phyloP scores from a whole-genome alignment of 257 asterid genomes.

The Anisodus acutangulus region DNA sequence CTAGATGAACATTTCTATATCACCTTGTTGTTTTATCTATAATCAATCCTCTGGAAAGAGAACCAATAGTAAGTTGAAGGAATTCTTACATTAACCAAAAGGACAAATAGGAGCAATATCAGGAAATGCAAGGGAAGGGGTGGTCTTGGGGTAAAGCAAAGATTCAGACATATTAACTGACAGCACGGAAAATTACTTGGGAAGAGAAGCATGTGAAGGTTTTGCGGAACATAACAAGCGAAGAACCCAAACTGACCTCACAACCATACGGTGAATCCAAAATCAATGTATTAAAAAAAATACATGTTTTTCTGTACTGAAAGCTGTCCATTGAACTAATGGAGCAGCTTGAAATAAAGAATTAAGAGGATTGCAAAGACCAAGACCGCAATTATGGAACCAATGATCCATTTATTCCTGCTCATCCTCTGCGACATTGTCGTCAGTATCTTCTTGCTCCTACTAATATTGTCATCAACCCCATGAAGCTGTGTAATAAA shows the following conservation, averaged over 20 bases:
- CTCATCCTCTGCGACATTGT: conserved; percentile 33
- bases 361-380: conserved; percentile 26
- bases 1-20: no score
- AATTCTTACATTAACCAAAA: background rate
- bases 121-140: background rate
- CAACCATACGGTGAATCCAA: background rate
- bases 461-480: conserved; percentile 32
- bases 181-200: background rate
- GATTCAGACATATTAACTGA: background rate
- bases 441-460: conserved; percentile 33
- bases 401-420: conserved; percentile 33
- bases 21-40: no score
- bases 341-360: conserved; percentile 28
- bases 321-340: background rate
- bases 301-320: background rate
- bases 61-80: no score
- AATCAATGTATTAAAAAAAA: background rate
- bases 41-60: no score
- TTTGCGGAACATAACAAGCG: background rate
- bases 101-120: background rate
- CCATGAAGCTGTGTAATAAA: conserved; percentile 27
- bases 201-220: background rate
- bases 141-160: background rate
- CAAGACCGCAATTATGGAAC: conserved; percentile 22
- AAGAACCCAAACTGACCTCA: background rate